Percentiles rank a stretch among this genome's conserved stretches.
These are phyloP conservation scores for Ophiostoma ips DNA, from an alignment of 2,329 filamentous ascomycete genomes.

Conservation along the genomic window DNA sequence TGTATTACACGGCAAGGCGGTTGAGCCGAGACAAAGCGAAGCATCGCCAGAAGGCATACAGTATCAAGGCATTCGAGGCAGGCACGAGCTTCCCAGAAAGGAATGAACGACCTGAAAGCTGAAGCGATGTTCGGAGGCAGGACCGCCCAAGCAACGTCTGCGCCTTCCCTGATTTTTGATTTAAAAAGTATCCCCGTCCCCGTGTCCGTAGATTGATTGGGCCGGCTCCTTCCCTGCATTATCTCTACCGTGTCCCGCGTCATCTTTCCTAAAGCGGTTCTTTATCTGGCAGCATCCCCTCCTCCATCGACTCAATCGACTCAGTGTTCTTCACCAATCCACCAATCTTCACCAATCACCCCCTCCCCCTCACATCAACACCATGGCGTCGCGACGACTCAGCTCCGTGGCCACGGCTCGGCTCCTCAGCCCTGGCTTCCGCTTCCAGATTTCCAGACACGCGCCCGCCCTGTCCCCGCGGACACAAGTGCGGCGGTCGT, in stretches of 20 bases:
- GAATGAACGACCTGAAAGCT: background rate
- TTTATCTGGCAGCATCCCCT: too few species aligned
- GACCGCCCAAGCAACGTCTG: background rate
- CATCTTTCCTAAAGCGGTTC: too few species aligned
- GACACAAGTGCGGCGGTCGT: constrained; percentile 28
- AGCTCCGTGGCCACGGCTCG: constrained; percentile 6
- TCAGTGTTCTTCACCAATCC: too few species aligned
- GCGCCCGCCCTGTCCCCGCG: background rate
- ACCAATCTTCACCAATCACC: background rate
- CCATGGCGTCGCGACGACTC: constrained; percentile 13
- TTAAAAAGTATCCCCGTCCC: background rate
- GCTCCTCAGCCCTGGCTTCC: constrained; percentile 7
- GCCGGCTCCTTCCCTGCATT: too few species aligned
- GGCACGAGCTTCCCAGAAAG: constrained; percentile 2
- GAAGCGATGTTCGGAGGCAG: background rate
- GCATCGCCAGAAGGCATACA: background rate
- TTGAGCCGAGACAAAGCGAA: constrained; percentile 20
- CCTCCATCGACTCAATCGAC: too few species aligned
- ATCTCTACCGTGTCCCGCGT: too few species aligned
- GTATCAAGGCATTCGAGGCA: constrained; percentile 3
- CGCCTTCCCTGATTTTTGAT: background rate
- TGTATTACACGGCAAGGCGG: background rate
- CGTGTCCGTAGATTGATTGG: too few species aligned
- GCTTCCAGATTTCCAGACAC: constrained; percentile 1
- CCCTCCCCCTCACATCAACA: background rate